These are phyloP conservation scores for Parmales sp. DNA, from an alignment of 108 stramenopile species.

Conservation along the genomic window DNA sequence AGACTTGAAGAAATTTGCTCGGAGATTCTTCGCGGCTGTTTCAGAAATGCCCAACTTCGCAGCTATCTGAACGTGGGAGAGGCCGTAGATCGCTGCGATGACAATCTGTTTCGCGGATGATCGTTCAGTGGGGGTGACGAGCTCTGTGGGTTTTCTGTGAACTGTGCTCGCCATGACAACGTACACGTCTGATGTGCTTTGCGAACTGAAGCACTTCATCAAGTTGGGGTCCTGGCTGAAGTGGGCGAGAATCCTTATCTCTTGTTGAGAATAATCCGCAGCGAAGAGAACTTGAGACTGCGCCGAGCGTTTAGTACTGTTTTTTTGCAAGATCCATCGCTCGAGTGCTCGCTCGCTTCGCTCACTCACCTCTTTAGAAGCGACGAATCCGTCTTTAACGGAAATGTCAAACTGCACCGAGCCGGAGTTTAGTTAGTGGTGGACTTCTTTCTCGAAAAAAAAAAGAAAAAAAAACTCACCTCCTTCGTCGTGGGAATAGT, in stretches of 20 bases:
- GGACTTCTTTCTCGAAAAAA: neutral
- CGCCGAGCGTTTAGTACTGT: too few relatives aligned
- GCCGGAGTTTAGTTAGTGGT: neutral
- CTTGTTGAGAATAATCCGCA: conserved; percentile 51
- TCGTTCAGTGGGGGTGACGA: conserved; percentile 34
- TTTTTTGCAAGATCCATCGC: too few relatives aligned
- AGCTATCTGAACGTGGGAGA: conserved; percentile 39
- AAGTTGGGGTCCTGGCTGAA: conserved; percentile 34
- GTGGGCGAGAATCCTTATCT: conserved; percentile 52
- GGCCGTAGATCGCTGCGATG: conserved; percentile 46
- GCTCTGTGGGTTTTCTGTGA: conserved; percentile 15
- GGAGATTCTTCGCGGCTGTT: conserved; percentile 21
- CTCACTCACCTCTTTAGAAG: conserved; percentile 18
- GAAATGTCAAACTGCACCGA: conserved; percentile 19
- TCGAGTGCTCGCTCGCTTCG: too few relatives aligned
- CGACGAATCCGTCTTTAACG: conserved; percentile 30
- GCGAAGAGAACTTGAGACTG: conserved; percentile 32
- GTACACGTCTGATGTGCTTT: conserved; percentile 38
- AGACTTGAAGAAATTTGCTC: conserved; percentile 35
- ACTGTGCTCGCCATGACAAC: conserved; percentile 33
- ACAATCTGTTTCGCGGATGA: conserved; percentile 43
- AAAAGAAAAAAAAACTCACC: neutral
- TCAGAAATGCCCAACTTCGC: conserved; percentile 34
- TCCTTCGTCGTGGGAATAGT: conserved; percentile 26
- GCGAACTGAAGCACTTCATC: conserved; percentile 27